Base-by-base conservation (phyloP, 2,329 filamentous ascomycete species). In the Metarhizium guizhouense region DNA sequence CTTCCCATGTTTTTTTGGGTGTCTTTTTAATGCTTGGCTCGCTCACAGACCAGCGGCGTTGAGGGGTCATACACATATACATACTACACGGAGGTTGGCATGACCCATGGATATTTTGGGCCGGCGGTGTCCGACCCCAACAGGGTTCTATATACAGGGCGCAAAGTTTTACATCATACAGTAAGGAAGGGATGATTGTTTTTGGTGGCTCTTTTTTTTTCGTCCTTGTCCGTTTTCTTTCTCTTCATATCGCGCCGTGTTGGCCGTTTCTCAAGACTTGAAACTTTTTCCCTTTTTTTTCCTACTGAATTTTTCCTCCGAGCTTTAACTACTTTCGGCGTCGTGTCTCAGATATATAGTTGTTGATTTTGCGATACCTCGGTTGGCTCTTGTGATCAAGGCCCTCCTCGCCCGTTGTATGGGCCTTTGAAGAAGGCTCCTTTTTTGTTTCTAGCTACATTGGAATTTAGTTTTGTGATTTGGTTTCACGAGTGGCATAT, bases 291-390 rank as follows among this genome's bases (percentile, higher is more conserved):
- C n/a, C 25, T 40, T 20, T n/a, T 29, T 32, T 40, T 42, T 30
- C 11, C 2, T 48, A 6, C 6, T 25, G 25, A 25, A 25, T 20
- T 20, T 20, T 18, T 18, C 3, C 6, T 34, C 20, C 2, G n/a
- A 45, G 6, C n/a, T 45, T 11, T 29, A 52, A 14, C 11, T 20
- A 6, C 43, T 34, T 29, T 47, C 49, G 18, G 34, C 34, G 49
- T 34, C 20, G n/a, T 16, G n/a, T 48, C 36, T 52, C 47, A 54
- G 40, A 47, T 54, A 51, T 36, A 47, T 32, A 47, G 45, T 32
- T 57, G 43, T 51, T 52, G 50, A 47, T 34, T 56, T 52, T 58
- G 54, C 53, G 59, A 60, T 60, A 58, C 59, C 59, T 59, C 52
- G 56, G 59, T 38, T 47, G 57, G 59, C 54, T 55, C 55, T 59